Evolutionary conservation across 352 stramenopile genomes (phyloP), one percentile per base, ranked within the genome.

Genomic region (Saprolegnia diclina): DNA sequence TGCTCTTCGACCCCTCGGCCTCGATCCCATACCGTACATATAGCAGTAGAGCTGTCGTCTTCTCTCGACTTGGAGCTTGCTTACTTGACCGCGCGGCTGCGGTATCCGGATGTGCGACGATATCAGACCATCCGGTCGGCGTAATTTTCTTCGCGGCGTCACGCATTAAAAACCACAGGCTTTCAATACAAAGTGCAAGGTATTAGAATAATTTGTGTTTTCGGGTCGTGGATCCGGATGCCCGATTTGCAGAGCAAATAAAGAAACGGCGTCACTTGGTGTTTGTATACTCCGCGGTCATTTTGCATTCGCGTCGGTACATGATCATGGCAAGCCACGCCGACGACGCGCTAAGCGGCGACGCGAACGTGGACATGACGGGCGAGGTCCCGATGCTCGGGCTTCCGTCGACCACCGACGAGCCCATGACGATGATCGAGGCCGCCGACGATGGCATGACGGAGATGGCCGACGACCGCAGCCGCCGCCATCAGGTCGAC

Each of bases 261-360:
- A 59, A 59, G 52, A 59, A 59, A 59, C 52, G 24, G 13, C 52
- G 42, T 48, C 13, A 59, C 35, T 59, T 16, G 52, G 35, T 18
- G 35, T 59, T 59, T 59, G 52, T 59, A 59, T 59, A n/a, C 13
- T 3, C 42, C 42, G 2, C 11, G 52, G 13, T 59, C 52, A 59
- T 59, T 59, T 59, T 59, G 52, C n/a, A 59, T 59, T 59, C 52
- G 52, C 42, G 18, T 35, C 29, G 29, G 29, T 35, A 35, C 29
- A 29, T 54, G 13, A 59, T 24, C 52, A 59, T 59, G 52, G 52
- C 52, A 59, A 59, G 52, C 52, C 52, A 35, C 13, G 52, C 11
- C 11, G 52, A 59, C 4, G 52, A 59, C 52, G 52, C 24, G 52
- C 24, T 26, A 4, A 5, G n/a, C n/a, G n/a, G 46, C n/a, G 46